phyloP scores from a whole-genome alignment of 2,329 filamentous ascomycete genomes.

The Amesomyces nigricolor region DNA sequence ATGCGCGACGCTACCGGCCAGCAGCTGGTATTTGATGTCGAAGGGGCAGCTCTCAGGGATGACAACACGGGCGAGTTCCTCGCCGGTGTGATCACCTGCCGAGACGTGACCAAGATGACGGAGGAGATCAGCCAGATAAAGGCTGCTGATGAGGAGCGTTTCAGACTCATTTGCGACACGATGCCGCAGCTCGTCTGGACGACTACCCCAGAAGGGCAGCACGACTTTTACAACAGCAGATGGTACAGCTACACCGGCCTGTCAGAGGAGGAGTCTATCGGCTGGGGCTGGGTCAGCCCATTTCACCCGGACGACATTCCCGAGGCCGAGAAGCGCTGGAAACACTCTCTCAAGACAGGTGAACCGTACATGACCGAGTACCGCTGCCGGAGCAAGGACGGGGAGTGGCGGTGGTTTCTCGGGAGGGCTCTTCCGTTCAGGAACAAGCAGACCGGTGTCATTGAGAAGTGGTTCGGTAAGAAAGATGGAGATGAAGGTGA shows the following conservation, averaged over 20 bases:
- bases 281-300: slow-evolving; percentile 54
- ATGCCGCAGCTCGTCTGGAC: slow-evolving; percentile 73
- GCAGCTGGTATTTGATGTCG: slow-evolving; percentile 56
- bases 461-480: slow-evolving; percentile 71
- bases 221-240: slow-evolving; percentile 70
- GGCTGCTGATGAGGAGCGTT: slow-evolving; percentile 65
- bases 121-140: slow-evolving; percentile 65
- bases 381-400: slow-evolving; percentile 59
- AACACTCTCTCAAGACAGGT: slow-evolving; percentile 58
- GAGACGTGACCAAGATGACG: slow-evolving; percentile 66
- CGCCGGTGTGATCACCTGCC: slow-evolving; percentile 65
- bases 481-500: background rate
- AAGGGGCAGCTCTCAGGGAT: slow-evolving; percentile 63
- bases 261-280: slow-evolving; percentile 55
- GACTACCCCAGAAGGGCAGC: slow-evolving; percentile 56
- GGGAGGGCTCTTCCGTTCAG: slow-evolving; percentile 64
- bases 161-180: slow-evolving; percentile 69
- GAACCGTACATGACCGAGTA: slow-evolving; percentile 67
- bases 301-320: slow-evolving; percentile 67
- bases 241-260: slow-evolving; percentile 78
- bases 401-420: slow-evolving; percentile 74
- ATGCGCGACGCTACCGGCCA: slow-evolving; percentile 51
- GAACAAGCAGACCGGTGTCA: slow-evolving; percentile 59
- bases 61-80: slow-evolving; percentile 64
- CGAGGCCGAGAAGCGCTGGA: slow-evolving; percentile 53